Conservation (phyloP, 371 early-diverging fungal species). For the Mortierella sp. region DNA sequence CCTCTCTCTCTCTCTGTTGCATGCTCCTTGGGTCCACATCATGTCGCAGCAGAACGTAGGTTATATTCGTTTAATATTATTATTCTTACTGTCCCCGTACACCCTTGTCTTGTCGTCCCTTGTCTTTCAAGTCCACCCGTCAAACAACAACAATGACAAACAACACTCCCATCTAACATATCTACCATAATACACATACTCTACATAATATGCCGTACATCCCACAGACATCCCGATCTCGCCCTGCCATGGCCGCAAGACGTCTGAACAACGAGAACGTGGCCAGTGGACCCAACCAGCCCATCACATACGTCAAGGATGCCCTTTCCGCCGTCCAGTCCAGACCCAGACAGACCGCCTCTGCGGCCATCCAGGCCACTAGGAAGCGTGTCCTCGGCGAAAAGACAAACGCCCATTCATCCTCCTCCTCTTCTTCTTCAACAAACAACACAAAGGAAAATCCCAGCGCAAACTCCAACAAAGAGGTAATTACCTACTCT, state of each 20-base stretch:
- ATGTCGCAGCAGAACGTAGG: slow-evolving; percentile 14
- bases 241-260: slow-evolving; percentile 18
- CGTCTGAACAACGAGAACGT: slow-evolving; percentile 31
- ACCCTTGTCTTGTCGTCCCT: neutral
- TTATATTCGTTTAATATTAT: neutral
- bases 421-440: neutral
- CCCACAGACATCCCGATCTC: slow-evolving; percentile 24
- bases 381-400: slow-evolving; percentile 32
- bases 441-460: neutral
- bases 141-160: neutral
- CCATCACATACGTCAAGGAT: slow-evolving; percentile 41
- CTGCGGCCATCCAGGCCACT: neutral
- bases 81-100: neutral
- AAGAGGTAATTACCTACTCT: slow-evolving; percentile 18
- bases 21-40: slow-evolving; percentile 15
- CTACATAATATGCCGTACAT: neutral
- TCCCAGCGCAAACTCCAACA: slow-evolving; percentile 5
- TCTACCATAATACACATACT: neutral
- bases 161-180: neutral
- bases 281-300: slow-evolving; percentile 7
- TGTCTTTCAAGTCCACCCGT: neutral
- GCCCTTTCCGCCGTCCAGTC: slow-evolving; percentile 22
- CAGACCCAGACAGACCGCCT: slow-evolving; percentile 7
- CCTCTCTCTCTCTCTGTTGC: neutral
- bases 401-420: neutral